Percentiles rank a stretch among this genome's conserved stretches.
phyloP scores from a whole-genome alignment of 768 basidiomycete species.

The Pisolithus marmoratus region DNA sequence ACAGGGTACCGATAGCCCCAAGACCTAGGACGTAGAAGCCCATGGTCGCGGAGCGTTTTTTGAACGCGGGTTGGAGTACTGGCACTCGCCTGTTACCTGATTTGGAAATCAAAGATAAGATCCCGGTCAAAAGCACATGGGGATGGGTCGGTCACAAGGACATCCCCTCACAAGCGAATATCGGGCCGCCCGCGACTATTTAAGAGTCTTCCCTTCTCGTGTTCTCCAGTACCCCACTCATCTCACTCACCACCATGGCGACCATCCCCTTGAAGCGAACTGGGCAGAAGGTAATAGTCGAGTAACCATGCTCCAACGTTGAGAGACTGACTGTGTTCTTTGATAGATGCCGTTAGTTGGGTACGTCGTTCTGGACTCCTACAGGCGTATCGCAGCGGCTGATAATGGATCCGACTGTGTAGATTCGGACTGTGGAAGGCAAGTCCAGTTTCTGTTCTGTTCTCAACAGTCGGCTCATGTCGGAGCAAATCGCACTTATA shows the following conservation, averaged over 20 bases:
- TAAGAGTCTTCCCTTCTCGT: constrained; percentile 6
- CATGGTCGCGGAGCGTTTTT: constrained; percentile 34
- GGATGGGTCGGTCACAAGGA: too few species aligned
- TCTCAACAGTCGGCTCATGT: neutral
- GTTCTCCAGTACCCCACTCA: constrained; percentile 4
- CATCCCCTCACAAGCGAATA: too few species aligned
- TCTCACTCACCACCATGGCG: constrained; percentile 35
- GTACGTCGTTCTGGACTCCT: constrained; percentile 27
- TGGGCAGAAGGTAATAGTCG: constrained; percentile 43
- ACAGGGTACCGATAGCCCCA: constrained; percentile 76
- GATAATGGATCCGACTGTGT: constrained; percentile 2
- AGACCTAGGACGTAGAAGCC: constrained; percentile 74
- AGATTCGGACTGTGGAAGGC: constrained; percentile 75
- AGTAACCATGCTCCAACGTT: neutral
- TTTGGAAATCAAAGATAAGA: too few species aligned
- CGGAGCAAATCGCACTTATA: neutral
- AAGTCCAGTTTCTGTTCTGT: constrained; percentile 4
- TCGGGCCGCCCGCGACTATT: neutral
- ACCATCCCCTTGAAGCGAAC: constrained; percentile 53
- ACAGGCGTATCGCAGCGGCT: neutral
- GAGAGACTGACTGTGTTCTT: neutral
- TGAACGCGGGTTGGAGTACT: too few species aligned
- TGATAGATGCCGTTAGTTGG: constrained; percentile 66
- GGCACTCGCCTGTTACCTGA: too few species aligned
- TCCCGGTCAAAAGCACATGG: too few species aligned